These are phyloP conservation scores for Fusarium brevicatenulatum DNA, from an alignment of 2,329 filamentous ascomycete genomes.

Conservation along the genomic window DNA sequence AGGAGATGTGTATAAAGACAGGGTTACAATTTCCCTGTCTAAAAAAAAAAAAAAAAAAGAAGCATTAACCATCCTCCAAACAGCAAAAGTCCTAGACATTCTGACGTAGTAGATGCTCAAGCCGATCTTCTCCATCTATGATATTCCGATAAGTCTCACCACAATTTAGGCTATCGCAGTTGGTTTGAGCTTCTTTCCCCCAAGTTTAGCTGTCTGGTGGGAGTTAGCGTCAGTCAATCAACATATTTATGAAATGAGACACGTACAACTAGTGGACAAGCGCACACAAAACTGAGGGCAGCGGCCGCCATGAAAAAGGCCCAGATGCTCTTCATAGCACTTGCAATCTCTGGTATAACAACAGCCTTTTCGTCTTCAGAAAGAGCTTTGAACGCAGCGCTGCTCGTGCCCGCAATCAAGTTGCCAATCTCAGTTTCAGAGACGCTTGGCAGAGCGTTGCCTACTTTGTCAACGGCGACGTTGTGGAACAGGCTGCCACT, in stretches of 20 bases:
- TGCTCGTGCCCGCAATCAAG: neutral
- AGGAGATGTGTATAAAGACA: no score
- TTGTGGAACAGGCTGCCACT: slow-evolving; percentile 6
- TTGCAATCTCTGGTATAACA: neutral
- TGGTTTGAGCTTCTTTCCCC: neutral
- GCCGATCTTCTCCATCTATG: neutral
- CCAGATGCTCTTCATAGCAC: neutral
- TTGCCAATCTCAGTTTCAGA: neutral
- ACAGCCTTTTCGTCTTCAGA: neutral
- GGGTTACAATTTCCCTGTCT: neutral
- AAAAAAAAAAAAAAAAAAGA: neutral
- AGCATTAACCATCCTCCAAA: neutral
- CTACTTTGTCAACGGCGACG: neutral
- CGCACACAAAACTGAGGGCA: neutral
- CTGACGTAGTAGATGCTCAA: neutral
- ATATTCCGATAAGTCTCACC: neutral
- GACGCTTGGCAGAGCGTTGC: neutral
- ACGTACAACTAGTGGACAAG: neutral
- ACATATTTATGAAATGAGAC: neutral
- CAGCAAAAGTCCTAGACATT: neutral
- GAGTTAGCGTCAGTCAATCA: rapidly evolving
- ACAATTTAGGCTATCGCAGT: neutral
- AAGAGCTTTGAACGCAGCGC: neutral
- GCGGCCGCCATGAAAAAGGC: neutral
- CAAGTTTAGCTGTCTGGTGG: neutral